Evolutionary conservation across 1,284 basidiomycete species (phyloP), one percentile per base, ranked within the genome.

Genomic region (Boletus sp.): DNA sequence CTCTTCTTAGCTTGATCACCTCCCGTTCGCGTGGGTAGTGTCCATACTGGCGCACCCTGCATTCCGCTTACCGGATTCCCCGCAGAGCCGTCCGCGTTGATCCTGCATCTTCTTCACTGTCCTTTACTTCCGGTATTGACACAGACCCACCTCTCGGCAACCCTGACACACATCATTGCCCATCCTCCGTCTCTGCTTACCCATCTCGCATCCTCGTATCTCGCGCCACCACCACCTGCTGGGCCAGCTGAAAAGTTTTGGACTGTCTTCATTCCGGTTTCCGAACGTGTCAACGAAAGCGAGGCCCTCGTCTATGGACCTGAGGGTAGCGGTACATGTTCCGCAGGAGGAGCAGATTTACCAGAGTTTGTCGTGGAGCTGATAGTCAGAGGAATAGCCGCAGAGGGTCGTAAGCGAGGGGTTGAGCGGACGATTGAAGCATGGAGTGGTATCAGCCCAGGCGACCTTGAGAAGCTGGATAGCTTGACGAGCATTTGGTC

Each of bases 161-260:
- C 84, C 1, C 69, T 94, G 33, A 73, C 78, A 1, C 81, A 84
- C 50, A 57, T 91, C 8, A 78, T 74, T 37, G 77, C 82, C 0
- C 84, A 89, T 58, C 83, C 87, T 8, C 74, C 82, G 0, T 68
- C 70, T 3, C 73, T 92, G 41, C 67, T 93, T 32, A 61, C 62
- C 8, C 78, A 88, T 59, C 66, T 93, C 44, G 73, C 84, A 6
- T 72, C 72, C 33, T 77, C 80, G 17, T 90, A 88, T 61, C 73
- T 88, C 43, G 77, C 78, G 3, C 74, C 74, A 1, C 87, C 87
- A 0, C 86, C 89, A 1, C 82, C 84, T 5, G 59, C 72, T 32
- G 76, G 81, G 3, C 57, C 77, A 0, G 70, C 74, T n/a, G 70
- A 75, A 45, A 87, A 85, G 57, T 91, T 90, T 67, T 91, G 86